A percentile compares a stretch with the other conserved stretches of the same genome.
Evolutionary conservation across 2,329 filamentous ascomycete genomes (phyloP).

Genomic region (Beauveria asiatica): DNA sequence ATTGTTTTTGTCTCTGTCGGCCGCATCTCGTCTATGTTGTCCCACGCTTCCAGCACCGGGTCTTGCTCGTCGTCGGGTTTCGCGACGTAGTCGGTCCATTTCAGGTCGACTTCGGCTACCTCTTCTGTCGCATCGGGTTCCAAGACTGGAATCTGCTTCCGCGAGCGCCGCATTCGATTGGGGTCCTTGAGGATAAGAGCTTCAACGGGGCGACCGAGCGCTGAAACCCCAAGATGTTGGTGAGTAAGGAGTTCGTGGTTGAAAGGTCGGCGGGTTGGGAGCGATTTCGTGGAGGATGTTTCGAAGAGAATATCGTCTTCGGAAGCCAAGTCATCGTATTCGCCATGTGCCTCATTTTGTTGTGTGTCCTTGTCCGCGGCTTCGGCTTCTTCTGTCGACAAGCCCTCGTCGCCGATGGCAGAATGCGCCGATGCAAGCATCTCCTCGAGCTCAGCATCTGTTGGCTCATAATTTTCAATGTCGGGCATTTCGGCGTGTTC

Average conservation of each 20-base stretch:
- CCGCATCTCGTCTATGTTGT: constrained; percentile 40
- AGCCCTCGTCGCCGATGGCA: not conserved
- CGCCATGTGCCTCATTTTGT: not conserved
- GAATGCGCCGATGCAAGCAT: not conserved
- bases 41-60: constrained; percentile 27
- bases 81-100: constrained; percentile 24
- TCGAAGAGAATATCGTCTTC: constrained; percentile 8
- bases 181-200: constrained; percentile 40
- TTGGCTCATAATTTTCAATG: constrained; percentile 6
- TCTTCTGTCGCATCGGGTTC: constrained; percentile 13
- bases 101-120: constrained; percentile 14
- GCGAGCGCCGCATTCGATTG: constrained; percentile 20
- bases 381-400: not conserved
- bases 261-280: constrained; percentile 6
- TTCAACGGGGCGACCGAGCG: constrained; percentile 29
- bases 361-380: not conserved
- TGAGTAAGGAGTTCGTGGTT: constrained; percentile 22
- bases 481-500: constrained; percentile 1
- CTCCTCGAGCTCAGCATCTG: not conserved
- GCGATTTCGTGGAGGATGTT: not conserved
- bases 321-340: constrained; percentile 2
- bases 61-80: constrained; percentile 11
- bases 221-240: constrained; percentile 22
- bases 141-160: constrained; percentile 13
- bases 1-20: constrained; percentile 33